Conservation (phyloP, 83 land plant genomes). For the Thuja plicata region DNA sequence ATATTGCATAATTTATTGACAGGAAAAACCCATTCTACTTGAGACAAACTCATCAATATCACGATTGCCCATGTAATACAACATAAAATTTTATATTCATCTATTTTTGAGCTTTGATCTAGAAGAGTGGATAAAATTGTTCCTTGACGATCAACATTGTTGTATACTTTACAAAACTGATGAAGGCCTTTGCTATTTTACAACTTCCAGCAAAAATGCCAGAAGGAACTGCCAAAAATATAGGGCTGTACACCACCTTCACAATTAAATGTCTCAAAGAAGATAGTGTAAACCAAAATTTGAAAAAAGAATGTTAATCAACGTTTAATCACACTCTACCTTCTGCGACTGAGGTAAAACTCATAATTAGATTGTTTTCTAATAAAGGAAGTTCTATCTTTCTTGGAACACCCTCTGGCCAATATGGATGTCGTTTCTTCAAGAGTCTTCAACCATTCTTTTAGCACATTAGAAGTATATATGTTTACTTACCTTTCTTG, state of each 20-base stretch:
- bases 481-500: too few species aligned
- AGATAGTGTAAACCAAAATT: neutral
- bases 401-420: constrained; percentile 28
- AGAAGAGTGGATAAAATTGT: neutral
- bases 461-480: constrained; percentile 18
- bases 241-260: constrained; percentile 2
- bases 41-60: neutral
- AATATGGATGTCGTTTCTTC: constrained; percentile 32
- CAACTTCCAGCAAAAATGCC: neutral
- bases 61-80: neutral
- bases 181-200: neutral
- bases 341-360: constrained; percentile 37
- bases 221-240: neutral
- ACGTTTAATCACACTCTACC: constrained; percentile 10
- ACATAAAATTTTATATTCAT: neutral
- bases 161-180: constrained; percentile 2
- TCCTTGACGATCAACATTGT: neutral
- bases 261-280: neutral
- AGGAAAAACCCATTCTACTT: neutral
- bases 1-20: neutral
- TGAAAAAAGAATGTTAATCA: neutral
- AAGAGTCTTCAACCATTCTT: constrained; percentile 33
- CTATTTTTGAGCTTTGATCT: neutral
- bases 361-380: constrained; percentile 46
- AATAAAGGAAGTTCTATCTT: constrained; percentile 12